A percentile compares a stretch with the other conserved stretches of the same genome.
phyloP scores from a whole-genome alignment of 2,329 filamentous ascomycete species.

The Ophiostoma angusticollis region DNA sequence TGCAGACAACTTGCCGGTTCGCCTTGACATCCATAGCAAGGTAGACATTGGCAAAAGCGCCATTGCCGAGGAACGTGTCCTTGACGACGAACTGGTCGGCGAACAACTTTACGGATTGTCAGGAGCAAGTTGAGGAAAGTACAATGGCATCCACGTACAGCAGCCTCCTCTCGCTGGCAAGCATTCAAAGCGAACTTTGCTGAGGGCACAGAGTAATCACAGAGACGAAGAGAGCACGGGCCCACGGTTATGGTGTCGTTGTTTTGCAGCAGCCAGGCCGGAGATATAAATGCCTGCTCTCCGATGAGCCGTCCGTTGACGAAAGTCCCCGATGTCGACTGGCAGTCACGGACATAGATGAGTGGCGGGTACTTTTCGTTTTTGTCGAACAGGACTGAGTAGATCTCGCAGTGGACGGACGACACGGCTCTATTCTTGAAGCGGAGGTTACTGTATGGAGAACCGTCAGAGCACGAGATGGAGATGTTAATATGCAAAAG shows the following conservation, averaged over 20 bases:
- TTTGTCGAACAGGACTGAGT: slow-evolving; percentile 38
- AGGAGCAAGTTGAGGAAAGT: slow-evolving; percentile 1
- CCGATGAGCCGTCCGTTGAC: slow-evolving; percentile 36
- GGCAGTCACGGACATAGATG: slow-evolving; percentile 43
- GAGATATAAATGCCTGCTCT: slow-evolving; percentile 22
- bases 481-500: no score
- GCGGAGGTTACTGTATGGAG: slow-evolving; percentile 25
- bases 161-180: slow-evolving; percentile 23
- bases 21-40: slow-evolving; percentile 39
- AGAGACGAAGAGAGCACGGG: slow-evolving; percentile 24
- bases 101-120: slow-evolving; percentile 26
- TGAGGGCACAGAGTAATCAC: slow-evolving; percentile 15
- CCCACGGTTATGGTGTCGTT: slow-evolving; percentile 34
- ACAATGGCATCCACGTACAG: slow-evolving; percentile 15
- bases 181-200: slow-evolving; percentile 13
- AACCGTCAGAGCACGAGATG: not conserved
- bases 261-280: slow-evolving; percentile 35
- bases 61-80: slow-evolving; percentile 37
- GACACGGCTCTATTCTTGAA: slow-evolving; percentile 34
- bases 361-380: slow-evolving; percentile 15
- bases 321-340: slow-evolving; percentile 40
- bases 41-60: slow-evolving; percentile 40
- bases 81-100: slow-evolving; percentile 34
- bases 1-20: slow-evolving; percentile 54
- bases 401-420: slow-evolving; percentile 42